Percentiles rank a stretch among this genome's conserved stretches.
These are phyloP conservation scores for Nitzschia sp. DNA, from an alignment of 108 stramenopile genomes.

Conservation along the genomic window DNA sequence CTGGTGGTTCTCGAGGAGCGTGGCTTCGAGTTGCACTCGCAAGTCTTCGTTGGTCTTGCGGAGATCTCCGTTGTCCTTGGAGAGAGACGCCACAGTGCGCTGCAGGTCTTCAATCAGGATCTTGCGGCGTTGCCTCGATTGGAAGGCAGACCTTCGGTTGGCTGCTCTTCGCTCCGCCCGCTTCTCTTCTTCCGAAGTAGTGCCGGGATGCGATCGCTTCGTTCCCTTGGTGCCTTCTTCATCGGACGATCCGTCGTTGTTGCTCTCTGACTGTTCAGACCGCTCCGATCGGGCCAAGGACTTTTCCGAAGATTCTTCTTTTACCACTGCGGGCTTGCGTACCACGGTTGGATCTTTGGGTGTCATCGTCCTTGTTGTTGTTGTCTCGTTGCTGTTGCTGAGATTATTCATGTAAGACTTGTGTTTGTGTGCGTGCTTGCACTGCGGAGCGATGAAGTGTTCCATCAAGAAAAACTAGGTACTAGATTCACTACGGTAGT, in stretches of 20 bases:
- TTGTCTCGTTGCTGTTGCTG: too few species aligned
- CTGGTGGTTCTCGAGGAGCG: constrained; percentile 37
- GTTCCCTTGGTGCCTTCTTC: constrained; percentile 10
- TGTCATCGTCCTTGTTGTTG: neutral
- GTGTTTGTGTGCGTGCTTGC: too few species aligned
- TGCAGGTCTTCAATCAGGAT: constrained; percentile 57
- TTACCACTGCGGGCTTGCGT: neutral
- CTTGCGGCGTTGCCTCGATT: constrained; percentile 58
- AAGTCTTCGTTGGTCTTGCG: constrained; percentile 45
- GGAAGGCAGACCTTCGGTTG: constrained; percentile 59
- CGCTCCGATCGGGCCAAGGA: too few species aligned
- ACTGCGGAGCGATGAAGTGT: too few species aligned
- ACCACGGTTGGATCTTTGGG: neutral
- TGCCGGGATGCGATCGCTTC: constrained; percentile 1
- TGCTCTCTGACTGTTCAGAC: neutral
- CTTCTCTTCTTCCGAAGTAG: constrained; percentile 24
- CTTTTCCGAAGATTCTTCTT: too few species aligned
- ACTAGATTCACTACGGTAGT: too few species aligned
- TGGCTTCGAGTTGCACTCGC: constrained; percentile 36
- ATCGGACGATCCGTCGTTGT: constrained; percentile 6
- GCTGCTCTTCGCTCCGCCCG: constrained; percentile 46
- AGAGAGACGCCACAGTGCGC: constrained; percentile 35
- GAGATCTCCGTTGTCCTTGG: constrained; percentile 45
- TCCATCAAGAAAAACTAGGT: too few species aligned
- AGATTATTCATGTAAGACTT: too few species aligned